phyloP scores from a whole-genome alignment of 139 green algal genomes.

The Zygnema cylindricum region DNA sequence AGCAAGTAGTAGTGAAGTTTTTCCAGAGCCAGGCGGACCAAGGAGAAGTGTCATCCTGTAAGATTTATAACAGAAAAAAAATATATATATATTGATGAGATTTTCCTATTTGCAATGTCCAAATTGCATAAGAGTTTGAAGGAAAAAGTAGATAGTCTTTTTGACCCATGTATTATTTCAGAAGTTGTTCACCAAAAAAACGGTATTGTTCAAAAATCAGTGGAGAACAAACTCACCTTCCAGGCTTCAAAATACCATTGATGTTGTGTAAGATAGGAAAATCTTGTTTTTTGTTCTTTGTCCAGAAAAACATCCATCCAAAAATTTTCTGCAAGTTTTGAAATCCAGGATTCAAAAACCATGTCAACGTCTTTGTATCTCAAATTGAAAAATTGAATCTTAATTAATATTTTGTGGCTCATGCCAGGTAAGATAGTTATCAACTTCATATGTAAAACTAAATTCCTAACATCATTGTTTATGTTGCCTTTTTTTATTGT shows the following conservation, averaged over 20 bases:
- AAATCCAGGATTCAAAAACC: too few species aligned
- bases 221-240: not conserved
- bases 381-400: too few species aligned
- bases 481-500: not conserved
- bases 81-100: not conserved
- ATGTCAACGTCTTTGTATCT: too few species aligned
- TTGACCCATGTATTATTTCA: not conserved
- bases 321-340: not conserved
- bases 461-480: too few species aligned
- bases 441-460: too few species aligned
- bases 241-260: constrained; percentile 64
- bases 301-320: not conserved
- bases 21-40: constrained; percentile 71
- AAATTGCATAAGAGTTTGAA: not conserved
- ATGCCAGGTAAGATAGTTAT: too few species aligned
- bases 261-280: constrained; percentile 65
- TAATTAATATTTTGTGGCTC: too few species aligned
- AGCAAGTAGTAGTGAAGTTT: constrained; percentile 68
- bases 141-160: too few species aligned
- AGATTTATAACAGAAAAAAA: not conserved
- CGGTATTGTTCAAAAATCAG: not conserved
- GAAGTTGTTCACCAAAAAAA: not conserved
- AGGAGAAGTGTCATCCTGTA: constrained; percentile 74
- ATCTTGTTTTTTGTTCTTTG: constrained; percentile 26
- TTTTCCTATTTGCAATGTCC: not conserved